phyloP scores from a whole-genome alignment of 306 rosid species.

The Potentilla sterilis region DNA sequence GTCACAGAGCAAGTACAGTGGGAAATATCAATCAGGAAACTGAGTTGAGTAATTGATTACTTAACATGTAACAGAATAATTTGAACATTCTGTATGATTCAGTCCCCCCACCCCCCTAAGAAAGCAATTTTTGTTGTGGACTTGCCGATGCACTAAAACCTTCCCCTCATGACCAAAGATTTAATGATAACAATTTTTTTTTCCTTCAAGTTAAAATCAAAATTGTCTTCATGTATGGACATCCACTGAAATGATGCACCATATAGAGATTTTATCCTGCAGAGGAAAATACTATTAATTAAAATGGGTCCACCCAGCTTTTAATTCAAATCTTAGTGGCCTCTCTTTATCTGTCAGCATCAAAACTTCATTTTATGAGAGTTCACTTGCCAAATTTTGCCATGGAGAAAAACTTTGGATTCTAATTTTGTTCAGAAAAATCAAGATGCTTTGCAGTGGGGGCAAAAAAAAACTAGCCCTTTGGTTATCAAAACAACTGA shows the following conservation, averaged over 20 bases:
- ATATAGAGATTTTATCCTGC: neutral
- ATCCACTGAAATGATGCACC: neutral
- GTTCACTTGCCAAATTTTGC: neutral
- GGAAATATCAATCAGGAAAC: neutral
- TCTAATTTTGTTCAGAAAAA: neutral
- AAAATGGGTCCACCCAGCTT: neutral
- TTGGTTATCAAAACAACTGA: neutral
- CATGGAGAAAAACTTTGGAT: neutral
- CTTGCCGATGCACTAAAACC: neutral
- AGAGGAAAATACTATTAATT: neutral
- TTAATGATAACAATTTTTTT: neutral
- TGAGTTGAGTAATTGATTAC: neutral
- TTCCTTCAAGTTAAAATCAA: slow-evolving; percentile 1
- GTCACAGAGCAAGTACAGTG: neutral
- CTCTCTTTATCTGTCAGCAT: neutral
- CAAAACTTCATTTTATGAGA: neutral
- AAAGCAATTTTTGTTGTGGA: neutral
- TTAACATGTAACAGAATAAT: neutral
- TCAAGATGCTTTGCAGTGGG: neutral
- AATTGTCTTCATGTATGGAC: neutral
- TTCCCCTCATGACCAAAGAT: neutral
- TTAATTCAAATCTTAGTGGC: neutral
- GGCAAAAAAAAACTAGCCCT: neutral
- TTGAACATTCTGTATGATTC: neutral
- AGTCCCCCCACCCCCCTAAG: neutral